These are phyloP conservation scores for Calonectria montana DNA, from an alignment of 2,329 filamentous ascomycete genomes.

Conservation along the genomic window DNA sequence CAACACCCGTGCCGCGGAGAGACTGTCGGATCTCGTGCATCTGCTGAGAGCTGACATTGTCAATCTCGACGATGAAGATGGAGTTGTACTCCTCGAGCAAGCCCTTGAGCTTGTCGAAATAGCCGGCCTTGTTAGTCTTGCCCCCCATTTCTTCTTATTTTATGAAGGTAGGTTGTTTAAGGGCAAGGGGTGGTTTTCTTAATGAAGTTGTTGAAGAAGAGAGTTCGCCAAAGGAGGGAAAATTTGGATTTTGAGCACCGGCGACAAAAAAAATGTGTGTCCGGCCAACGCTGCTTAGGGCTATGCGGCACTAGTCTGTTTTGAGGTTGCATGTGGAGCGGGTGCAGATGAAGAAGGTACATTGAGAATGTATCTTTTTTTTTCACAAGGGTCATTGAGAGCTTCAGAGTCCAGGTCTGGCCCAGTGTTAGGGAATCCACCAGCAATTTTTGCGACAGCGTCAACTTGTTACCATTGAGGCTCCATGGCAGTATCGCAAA, in stretches of 20 bases:
- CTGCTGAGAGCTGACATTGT: constrained; percentile 99
- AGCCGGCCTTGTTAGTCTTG: constrained; percentile 95
- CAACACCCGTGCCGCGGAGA: constrained; percentile 91
- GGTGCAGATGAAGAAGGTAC: constrained; percentile 39
- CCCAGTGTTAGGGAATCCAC: constrained; percentile 20
- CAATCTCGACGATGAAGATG: constrained; percentile 96
- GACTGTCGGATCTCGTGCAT: constrained; percentile 99
- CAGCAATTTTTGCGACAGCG: constrained; percentile 12
- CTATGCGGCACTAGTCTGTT: constrained; percentile 45
- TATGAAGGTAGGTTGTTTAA: constrained; percentile 99
- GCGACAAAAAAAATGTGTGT: constrained; percentile 48
- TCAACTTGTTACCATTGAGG: constrained; percentile 9
- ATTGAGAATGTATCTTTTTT: constrained; percentile 50
- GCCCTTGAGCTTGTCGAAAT: constrained; percentile 99
- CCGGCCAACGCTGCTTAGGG: constrained; percentile 49
- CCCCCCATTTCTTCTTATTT: constrained; percentile 98
- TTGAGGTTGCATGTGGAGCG: constrained; percentile 26
- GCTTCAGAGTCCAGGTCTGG: constrained; percentile 25
- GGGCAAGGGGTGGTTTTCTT: constrained; percentile 66
- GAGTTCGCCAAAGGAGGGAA: constrained; percentile 34
- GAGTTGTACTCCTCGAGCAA: constrained; percentile 97
- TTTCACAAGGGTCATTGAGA: constrained; percentile 32
- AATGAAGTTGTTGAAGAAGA: constrained; percentile 38
- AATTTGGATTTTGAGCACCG: constrained; percentile 38
- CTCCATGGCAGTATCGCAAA: constrained; percentile 32